Evolutionary conservation across 805 yeast species (phyloP).

Genomic region (Lachancea nothofagi): DNA sequence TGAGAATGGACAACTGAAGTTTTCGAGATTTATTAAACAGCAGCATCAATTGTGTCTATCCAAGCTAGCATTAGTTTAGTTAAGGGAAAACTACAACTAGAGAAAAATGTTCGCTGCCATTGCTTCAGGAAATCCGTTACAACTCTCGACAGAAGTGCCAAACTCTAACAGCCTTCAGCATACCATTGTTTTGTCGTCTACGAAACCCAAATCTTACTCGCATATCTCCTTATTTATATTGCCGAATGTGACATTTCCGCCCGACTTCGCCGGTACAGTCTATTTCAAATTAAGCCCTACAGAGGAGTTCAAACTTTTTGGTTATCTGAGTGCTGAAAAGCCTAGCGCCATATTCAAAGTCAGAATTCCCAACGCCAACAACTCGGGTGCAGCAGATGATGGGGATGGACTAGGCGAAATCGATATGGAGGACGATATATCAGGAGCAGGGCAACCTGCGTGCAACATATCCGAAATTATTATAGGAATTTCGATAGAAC

Average conservation of each 20-base stretch:
- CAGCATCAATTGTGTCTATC: background rate
- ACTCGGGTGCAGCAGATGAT: conserved; percentile 8
- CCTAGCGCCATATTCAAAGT: conserved; percentile 91
- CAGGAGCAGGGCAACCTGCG: conserved; percentile 27
- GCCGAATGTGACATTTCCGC: conserved; percentile 73
- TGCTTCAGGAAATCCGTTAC: conserved; percentile 37
- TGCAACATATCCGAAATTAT: conserved; percentile 37
- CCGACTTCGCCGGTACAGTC: conserved; percentile 71
- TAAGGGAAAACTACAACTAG: background rate
- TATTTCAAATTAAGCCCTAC: conserved; percentile 73
- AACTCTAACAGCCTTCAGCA: conserved; percentile 35
- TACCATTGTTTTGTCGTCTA: conserved; percentile 32
- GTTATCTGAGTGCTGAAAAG: conserved; percentile 56
- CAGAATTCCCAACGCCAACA: conserved; percentile 34
- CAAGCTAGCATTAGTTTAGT: background rate
- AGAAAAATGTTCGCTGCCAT: conserved; percentile 35
- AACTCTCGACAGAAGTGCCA: conserved; percentile 34
- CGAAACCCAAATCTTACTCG: conserved; percentile 39
- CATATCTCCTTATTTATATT: conserved; percentile 80
- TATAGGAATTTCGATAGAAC: conserved; percentile 90
- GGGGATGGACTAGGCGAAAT: conserved; percentile 48
- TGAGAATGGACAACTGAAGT: background rate
- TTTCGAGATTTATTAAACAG: background rate
- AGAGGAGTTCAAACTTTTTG: conserved; percentile 57
- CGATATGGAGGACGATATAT: conserved; percentile 43